Evolutionary conservation across 306 rosid species (phyloP), one percentile per base, ranked within the genome.

Genomic region (Sesbania bispinosa): DNA sequence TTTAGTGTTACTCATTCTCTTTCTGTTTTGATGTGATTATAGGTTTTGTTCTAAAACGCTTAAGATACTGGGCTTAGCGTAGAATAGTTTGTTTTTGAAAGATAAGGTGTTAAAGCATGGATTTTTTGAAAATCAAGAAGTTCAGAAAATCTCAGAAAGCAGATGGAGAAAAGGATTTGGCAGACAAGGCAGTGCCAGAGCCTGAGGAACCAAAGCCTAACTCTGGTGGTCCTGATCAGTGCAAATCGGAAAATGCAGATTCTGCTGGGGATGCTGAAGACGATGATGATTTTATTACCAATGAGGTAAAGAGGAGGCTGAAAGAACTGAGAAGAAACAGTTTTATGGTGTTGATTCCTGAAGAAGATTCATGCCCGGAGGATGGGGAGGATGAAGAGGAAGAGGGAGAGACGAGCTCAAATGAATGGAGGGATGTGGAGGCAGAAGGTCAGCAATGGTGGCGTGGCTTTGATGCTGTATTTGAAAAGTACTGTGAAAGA

Each of bases 371-470:
- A 1, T 84, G 85, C 36, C 82, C 51, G 0, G 98, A 90, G 80
- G 96, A 90, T 42, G 93, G 87, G 42, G 97, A 86, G 19, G 98
- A 84, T 15, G 97, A 85, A 29, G 92, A 81, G 67, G 96, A 76
- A 62, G 82, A 67, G 16, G 83, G 77, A 24, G 86, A 82, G 81
- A 79, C 86, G 3, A 75, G 80, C 65, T 81, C 90, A 10, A 83
- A 80, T 6, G 96, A 94, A 73, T 94, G 98, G 98, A 87, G 95
- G 77, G 98, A 94, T 74, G 92, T 94, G 57, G 98, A 94, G 80
- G 98, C 96, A 14, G 98, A 90, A 79, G 98, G 89, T 48, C 90
- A 85, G 65, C 96, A 82, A 60, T 90, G 98, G 98, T 94, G 97
- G 98, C 91, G 92, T 9, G 98, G 97, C 23, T 84, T 90, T 61